A percentile compares a stretch with the other conserved stretches of the same genome.
phyloP scores from a whole-genome alignment of 768 basidiomycete species.

The Auriscalpium microsporum region DNA sequence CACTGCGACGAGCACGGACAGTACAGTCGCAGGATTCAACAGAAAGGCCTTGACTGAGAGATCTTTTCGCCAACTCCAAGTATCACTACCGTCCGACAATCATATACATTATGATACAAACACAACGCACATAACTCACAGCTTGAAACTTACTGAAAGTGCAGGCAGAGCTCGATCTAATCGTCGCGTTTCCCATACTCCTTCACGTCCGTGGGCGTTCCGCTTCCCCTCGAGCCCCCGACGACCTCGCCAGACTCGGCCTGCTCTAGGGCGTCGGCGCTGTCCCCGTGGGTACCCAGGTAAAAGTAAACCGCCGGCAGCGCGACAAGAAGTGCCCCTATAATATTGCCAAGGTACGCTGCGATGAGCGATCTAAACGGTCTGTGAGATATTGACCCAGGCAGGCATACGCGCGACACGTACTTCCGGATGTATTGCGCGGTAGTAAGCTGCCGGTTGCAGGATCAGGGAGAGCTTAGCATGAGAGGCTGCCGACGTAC shows the following conservation, averaged over 20 bases:
- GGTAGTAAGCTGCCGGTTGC: slow-evolving; percentile 33
- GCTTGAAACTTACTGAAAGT: not conserved
- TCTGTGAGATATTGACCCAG: not conserved
- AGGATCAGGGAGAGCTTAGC: not conserved
- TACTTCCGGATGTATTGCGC: slow-evolving; percentile 62
- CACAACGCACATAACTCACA: too few species aligned
- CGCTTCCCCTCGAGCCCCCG: not conserved
- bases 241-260: slow-evolving; percentile 4
- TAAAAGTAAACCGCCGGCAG: slow-evolving; percentile 60
- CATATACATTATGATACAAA: too few species aligned
- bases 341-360: slow-evolving; percentile 54
- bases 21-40: too few species aligned
- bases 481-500: slow-evolving; percentile 29
- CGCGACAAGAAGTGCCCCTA: slow-evolving; percentile 57
- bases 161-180: not conserved
- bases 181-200: not conserved
- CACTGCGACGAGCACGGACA: too few species aligned
- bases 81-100: too few species aligned
- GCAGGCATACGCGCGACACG: slow-evolving; percentile 13
- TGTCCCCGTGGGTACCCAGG: slow-evolving; percentile 37
- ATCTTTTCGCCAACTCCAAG: too few species aligned
- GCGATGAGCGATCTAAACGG: slow-evolving; percentile 49
- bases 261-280: slow-evolving; percentile 1
- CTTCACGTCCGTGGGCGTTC: not conserved
- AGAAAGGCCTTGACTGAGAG: too few species aligned